Conservation (phyloP, 805 yeast genomes). For the Sungouiella thailandica region DNA sequence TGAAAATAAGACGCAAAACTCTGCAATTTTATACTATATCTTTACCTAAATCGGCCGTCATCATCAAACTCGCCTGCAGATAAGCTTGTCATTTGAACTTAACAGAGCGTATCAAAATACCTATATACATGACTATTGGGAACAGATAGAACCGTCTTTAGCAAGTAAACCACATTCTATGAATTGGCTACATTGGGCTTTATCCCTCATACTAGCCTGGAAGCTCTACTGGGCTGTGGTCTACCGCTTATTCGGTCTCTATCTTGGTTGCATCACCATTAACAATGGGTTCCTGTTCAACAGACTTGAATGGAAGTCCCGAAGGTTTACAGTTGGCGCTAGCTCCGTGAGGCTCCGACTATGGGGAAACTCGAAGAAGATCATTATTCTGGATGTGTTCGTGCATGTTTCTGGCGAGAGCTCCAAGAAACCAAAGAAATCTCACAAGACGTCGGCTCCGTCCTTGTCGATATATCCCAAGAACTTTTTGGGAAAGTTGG, state of each 20-base stretch:
- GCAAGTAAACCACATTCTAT: no score
- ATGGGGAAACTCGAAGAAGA: constrained; percentile 34
- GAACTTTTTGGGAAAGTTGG: no score
- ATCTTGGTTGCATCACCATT: constrained; percentile 27
- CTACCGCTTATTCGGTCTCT: constrained; percentile 28
- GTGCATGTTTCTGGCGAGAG: constrained; percentile 2
- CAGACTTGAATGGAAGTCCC: constrained; percentile 17
- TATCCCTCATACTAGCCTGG: constrained; percentile 27
- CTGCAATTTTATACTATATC: no score
- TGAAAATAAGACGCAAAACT: no score
- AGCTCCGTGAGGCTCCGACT: constrained; percentile 26
- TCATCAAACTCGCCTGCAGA: no score
- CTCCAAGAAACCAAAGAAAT: background rate
- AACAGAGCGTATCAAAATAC: no score
- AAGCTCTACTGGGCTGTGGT: constrained; percentile 25
- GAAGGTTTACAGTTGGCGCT: constrained; percentile 11
- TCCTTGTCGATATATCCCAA: constrained; percentile 9
- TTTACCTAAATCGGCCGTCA: no score
- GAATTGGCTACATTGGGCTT: no score
- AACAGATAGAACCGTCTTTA: no score
- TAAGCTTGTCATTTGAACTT: no score
- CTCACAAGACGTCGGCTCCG: background rate
- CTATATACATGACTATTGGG: no score
- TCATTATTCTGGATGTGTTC: constrained; percentile 26
- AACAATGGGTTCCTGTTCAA: constrained; percentile 38